Evolutionary conservation across 2,329 filamentous ascomycete genomes (phyloP).

Genomic region (Penicillium sp.): DNA sequence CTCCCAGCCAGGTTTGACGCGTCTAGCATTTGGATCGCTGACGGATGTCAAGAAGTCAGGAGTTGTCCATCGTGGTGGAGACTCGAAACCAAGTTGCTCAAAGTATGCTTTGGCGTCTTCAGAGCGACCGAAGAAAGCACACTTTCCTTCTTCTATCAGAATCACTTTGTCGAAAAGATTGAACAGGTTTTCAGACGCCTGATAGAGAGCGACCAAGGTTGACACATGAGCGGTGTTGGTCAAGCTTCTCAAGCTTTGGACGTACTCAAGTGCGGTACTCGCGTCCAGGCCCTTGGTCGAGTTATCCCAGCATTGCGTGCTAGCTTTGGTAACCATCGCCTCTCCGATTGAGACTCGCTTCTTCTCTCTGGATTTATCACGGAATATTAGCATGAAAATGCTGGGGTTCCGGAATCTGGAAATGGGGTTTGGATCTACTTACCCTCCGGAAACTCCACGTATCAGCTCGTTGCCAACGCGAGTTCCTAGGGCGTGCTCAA

Average conservation of each 20-base stretch:
- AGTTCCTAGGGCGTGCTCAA: slow-evolving; percentile 67
- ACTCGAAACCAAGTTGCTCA: slow-evolving; percentile 65
- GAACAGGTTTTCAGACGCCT: slow-evolving; percentile 54
- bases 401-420: background rate
- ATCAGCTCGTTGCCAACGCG: slow-evolving; percentile 72
- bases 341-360: slow-evolving; percentile 82
- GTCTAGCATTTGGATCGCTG: slow-evolving; percentile 58
- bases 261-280: slow-evolving; percentile 68
- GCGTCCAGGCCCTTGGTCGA: slow-evolving; percentile 69
- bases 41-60: slow-evolving; percentile 75
- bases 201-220: slow-evolving; percentile 66
- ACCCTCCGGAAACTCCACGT: slow-evolving; percentile 64
- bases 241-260: slow-evolving; percentile 60
- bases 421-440: background rate
- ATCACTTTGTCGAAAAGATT: slow-evolving; percentile 64
- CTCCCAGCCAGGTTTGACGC: slow-evolving; percentile 55
- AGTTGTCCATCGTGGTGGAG: slow-evolving; percentile 66
- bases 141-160: slow-evolving; percentile 63
- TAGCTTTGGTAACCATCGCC: slow-evolving; percentile 63
- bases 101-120: slow-evolving; percentile 65
- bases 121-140: slow-evolving; percentile 65
- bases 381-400: background rate
- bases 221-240: slow-evolving; percentile 61
- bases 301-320: slow-evolving; percentile 71
- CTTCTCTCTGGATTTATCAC: slow-evolving; percentile 46